Evolutionary conservation across 352 stramenopile species (phyloP), one percentile per base, ranked within the genome.

Genomic region (Globisporangium cederbergense): DNA sequence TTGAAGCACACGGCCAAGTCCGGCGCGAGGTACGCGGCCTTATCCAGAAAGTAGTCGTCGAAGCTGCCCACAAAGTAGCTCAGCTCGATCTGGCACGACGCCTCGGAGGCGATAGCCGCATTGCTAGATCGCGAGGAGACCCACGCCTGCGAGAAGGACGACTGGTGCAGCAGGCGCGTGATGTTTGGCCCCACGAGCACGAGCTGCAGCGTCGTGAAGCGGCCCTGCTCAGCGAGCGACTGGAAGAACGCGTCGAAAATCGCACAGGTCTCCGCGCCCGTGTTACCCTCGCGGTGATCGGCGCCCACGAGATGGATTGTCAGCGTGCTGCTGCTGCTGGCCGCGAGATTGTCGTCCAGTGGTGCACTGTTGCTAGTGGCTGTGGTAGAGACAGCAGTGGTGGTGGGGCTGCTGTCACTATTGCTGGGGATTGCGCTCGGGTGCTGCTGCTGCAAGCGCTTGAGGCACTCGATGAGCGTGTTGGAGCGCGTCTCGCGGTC

Each of bases 1-100:
- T 96, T 95, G 61, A 95, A 96, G 62, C 83, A 93, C 45, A 92
- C 80, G 1, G 78, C 75, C 6, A 93, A 71, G 58, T 91, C 77
- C 4, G 87, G 81, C 7, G 68, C 57, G 52, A 66, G 54, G 67
- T 89, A 91, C 51, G 61, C 36, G 11, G 61, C 50, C 43, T 78
- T 77, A 50, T 89, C 78, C 3, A 62, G 30, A 53, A 78, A 81
- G 49, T 82, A 91, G 20, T 63, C 65, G 57, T 91, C 81, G 25
- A 90, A 93, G 62, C 74, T 76, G 34, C 83, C 77, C 18, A 89
- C 83, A 58, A 90, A 91, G 74, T 95, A 92, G 55, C 66, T 68
- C 20, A 89, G 60, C 65, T 81, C 73, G 30, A 90, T 65, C 6
- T 79, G 46, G 18, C 73, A 82, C 32, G 53, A n/a, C 66, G 55